Conservation (phyloP, 768 basidiomycete genomes). For the Fomitopsis serialis region DNA sequence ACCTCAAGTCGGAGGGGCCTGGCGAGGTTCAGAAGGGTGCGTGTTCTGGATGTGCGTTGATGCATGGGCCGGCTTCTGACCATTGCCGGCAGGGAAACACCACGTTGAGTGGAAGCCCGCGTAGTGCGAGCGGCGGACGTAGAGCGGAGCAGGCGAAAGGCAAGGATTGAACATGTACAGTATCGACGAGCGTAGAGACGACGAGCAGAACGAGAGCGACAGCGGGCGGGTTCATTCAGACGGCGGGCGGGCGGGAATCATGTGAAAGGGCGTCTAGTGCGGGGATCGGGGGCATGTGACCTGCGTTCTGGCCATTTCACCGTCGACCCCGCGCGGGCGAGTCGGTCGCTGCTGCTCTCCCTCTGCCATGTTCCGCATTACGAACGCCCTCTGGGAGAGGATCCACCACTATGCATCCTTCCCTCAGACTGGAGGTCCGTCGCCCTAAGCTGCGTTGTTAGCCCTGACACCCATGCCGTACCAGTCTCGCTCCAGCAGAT, state of each 20-base stretch:
- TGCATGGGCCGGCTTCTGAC: not conserved
- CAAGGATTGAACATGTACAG: too few species aligned
- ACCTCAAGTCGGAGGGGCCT: constrained; percentile 14
- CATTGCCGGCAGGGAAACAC: constrained; percentile 8
- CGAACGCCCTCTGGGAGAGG: constrained; percentile 78
- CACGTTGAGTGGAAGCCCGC: constrained; percentile 21
- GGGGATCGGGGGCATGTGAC: constrained; percentile 5
- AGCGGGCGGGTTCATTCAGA: too few species aligned
- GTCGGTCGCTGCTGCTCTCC: not conserved
- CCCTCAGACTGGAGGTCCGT: constrained; percentile 85
- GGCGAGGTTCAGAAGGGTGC: constrained; percentile 17
- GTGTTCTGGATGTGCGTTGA: not conserved
- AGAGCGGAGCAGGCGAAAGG: constrained; percentile 7
- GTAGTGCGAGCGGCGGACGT: not conserved
- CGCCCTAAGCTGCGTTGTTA: not conserved
- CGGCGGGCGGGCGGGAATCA: too few species aligned
- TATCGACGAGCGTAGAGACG: too few species aligned
- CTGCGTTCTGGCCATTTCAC: not conserved
- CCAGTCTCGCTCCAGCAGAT: constrained; percentile 94
- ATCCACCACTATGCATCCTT: constrained; percentile 90
- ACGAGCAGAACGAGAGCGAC: too few species aligned
- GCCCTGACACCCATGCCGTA: not conserved
- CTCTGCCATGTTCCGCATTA: constrained; percentile 55
- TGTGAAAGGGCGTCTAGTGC: not conserved
- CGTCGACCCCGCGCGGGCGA: not conserved